Conservation (phyloP, 1,284 basidiomycete genomes). For the Retiboletus flavoniger region DNA sequence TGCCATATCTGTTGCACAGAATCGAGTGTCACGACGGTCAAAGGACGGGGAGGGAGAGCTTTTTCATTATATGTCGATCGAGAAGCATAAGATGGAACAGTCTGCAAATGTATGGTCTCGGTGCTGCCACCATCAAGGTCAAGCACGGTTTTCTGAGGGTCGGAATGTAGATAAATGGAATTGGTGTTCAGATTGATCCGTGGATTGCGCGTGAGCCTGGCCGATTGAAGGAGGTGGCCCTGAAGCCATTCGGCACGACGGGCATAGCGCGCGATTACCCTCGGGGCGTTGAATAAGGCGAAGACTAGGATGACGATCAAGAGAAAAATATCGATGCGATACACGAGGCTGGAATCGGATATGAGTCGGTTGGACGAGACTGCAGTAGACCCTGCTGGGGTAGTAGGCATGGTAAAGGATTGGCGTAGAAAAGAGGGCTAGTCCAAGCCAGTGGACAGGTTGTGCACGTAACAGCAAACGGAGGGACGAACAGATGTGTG, state of each 20-base stretch:
- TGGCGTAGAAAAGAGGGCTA: slow-evolving; percentile 1
- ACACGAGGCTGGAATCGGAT: slow-evolving; percentile 34
- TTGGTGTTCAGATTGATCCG: slow-evolving; percentile 22
- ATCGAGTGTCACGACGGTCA: slow-evolving; percentile 9
- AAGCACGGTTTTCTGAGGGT: slow-evolving; percentile 18
- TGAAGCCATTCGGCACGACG: slow-evolving; percentile 44
- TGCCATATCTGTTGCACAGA: slow-evolving; percentile 40
- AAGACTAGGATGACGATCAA: slow-evolving; percentile 40
- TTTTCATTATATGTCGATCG: slow-evolving; percentile 16
- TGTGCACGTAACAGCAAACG: neutral
- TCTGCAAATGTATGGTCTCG: slow-evolving; percentile 12
- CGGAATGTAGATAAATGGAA: slow-evolving; percentile 24
- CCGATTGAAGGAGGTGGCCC: slow-evolving; percentile 43
- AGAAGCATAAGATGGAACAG: neutral
- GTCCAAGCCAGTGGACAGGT: neutral
- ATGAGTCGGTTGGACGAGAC: neutral
- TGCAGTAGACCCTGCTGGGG: neutral
- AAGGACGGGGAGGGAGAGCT: slow-evolving; percentile 15
- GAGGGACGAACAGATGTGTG: neutral
- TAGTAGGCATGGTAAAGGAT: slow-evolving; percentile 13
- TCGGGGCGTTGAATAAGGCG: slow-evolving; percentile 45
- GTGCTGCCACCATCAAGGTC: slow-evolving; percentile 21
- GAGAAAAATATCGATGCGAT: slow-evolving; percentile 46
- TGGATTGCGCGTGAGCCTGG: slow-evolving; percentile 8
- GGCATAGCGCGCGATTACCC: slow-evolving; percentile 49